phyloP scores from a whole-genome alignment of 176 grass and related monocot genomes.

The Triticum timopheevii region DNA sequence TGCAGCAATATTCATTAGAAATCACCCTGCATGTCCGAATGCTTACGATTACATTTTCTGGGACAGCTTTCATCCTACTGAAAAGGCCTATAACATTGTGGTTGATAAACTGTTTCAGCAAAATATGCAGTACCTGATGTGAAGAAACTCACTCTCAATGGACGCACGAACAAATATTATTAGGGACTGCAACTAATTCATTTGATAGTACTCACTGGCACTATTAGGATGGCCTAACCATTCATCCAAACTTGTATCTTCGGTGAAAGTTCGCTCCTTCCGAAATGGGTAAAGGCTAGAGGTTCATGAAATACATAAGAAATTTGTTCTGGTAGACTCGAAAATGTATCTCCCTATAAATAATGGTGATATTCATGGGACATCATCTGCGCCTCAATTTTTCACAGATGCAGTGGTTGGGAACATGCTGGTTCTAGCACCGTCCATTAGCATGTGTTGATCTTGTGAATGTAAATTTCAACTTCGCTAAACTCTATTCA shows the following conservation, averaged over 20 bases:
- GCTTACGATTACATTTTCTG: constrained; percentile 46
- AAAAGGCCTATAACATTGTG: constrained; percentile 48
- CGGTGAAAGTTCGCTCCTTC: not conserved
- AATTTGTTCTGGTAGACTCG: not conserved
- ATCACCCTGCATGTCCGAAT: constrained; percentile 40
- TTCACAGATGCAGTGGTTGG: not conserved
- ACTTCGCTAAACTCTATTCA: too few relatives aligned
- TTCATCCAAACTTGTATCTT: not conserved
- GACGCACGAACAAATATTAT: not conserved
- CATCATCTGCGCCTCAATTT: not conserved
- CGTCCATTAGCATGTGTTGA: too few relatives aligned
- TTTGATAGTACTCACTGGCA: not conserved
- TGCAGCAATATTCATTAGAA: constrained; percentile 38
- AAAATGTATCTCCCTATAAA: not conserved
- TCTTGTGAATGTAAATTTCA: too few relatives aligned
- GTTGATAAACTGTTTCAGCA: constrained; percentile 40
- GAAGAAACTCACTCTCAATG: not conserved
- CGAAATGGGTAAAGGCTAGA: not conserved
- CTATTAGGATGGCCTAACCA: not conserved
- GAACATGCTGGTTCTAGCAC: not conserved
- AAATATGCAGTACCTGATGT: constrained; percentile 23
- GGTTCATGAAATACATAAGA: not conserved
- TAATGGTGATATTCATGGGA: not conserved
- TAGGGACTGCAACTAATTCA: not conserved
- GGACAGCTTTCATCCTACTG: constrained; percentile 46